phyloP scores from a whole-genome alignment of 306 rosid genomes.

The Ziziphus jujuba region DNA sequence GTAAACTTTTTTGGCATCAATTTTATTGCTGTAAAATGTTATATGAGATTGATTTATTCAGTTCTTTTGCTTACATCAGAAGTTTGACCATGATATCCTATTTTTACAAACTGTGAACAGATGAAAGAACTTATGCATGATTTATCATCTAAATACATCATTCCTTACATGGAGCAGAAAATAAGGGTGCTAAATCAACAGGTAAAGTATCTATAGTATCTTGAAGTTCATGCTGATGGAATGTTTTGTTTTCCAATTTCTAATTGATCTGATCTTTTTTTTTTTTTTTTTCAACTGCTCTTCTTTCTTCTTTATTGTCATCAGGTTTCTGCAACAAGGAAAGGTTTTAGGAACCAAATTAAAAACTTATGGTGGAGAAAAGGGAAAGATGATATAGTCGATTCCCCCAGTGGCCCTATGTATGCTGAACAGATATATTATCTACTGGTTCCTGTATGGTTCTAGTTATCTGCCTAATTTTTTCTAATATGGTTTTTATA shows the following conservation, averaged over 20 bases:
- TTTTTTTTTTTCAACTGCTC: slow-evolving; percentile 17
- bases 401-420: slow-evolving; percentile 74
- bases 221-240: slow-evolving; percentile 12
- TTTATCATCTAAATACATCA: slow-evolving; percentile 77
- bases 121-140: slow-evolving; percentile 85
- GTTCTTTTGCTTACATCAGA: slow-evolving; percentile 28
- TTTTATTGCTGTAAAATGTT: slow-evolving; percentile 22
- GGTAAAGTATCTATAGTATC: slow-evolving; percentile 41
- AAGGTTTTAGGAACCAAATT: slow-evolving; percentile 90
- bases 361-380: slow-evolving; percentile 99
- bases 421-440: slow-evolving; percentile 40
- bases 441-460: slow-evolving; percentile 13
- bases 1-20: slow-evolving; percentile 35
- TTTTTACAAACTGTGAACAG: slow-evolving; percentile 55
- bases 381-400: slow-evolving; percentile 88
- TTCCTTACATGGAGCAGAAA: slow-evolving; percentile 95
- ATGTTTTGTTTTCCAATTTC: slow-evolving; percentile 23
- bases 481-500: slow-evolving; percentile 39
- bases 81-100: slow-evolving; percentile 36
- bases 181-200: slow-evolving; percentile 90
- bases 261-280: neutral
- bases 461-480: slow-evolving; percentile 17
- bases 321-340: slow-evolving; percentile 93
- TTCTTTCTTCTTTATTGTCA: slow-evolving; percentile 13
- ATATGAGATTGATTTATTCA: slow-evolving; percentile 19